phyloP scores from a whole-genome alignment of 163 green algal genomes.

The Chloroidium sp. region DNA sequence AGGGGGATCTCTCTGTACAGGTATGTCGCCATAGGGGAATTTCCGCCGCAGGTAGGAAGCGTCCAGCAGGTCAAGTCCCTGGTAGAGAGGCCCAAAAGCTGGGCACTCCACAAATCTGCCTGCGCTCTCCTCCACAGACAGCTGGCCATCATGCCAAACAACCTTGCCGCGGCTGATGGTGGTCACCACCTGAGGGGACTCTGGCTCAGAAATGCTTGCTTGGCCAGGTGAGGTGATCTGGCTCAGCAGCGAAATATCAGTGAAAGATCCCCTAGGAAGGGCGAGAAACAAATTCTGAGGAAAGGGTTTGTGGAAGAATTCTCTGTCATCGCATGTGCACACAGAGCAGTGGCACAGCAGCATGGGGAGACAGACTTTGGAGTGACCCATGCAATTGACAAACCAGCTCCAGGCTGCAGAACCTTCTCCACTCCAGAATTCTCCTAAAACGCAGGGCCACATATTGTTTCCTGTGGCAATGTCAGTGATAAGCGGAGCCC shows the following conservation, averaged over 20 bases:
- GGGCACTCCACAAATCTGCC: conserved; percentile 49
- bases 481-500: conserved; percentile 3
- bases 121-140: conserved; percentile 52
- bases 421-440: too few relatives aligned
- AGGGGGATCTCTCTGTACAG: not conserved
- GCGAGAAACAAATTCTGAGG: too few relatives aligned
- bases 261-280: too few relatives aligned
- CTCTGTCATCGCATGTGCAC: not conserved
- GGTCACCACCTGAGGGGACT: conserved; percentile 44
- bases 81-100: not conserved
- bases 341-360: not conserved
- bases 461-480: not conserved
- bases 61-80: conserved; percentile 3
- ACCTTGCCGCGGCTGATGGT: conserved; percentile 79
- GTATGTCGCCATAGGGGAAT: conserved; percentile 7
- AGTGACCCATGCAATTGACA: not conserved
- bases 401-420: too few relatives aligned
- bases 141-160: conserved; percentile 70
- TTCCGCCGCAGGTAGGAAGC: not conserved
- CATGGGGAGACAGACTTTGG: too few relatives aligned
- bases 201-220: too few relatives aligned
- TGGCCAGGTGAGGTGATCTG: too few relatives aligned
- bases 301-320: not conserved
- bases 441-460: too few relatives aligned
- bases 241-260: too few relatives aligned